A percentile compares a stretch with the other conserved stretches of the same genome.
Conservation (phyloP, 2,329 filamentous ascomycete genomes). For the Diaporthe longicolla region DNA sequence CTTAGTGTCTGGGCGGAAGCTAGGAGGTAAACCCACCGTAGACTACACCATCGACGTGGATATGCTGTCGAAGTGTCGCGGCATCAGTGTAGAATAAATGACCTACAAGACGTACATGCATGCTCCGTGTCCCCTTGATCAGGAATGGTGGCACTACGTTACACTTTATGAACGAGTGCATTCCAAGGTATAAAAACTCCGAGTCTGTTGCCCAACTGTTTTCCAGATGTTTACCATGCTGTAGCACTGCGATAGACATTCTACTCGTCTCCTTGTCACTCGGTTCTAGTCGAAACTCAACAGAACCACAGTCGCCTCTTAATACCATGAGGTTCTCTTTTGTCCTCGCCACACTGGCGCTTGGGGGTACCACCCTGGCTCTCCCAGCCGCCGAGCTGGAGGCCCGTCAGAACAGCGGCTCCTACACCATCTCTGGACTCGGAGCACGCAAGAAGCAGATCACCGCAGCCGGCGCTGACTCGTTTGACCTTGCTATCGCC, state of each 20-base stretch:
- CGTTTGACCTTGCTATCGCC: not conserved
- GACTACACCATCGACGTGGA: slow-evolving; percentile 18
- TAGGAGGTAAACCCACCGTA: slow-evolving; percentile 20
- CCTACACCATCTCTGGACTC: slow-evolving; percentile 15
- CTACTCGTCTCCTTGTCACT: not conserved
- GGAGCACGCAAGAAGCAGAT: slow-evolving; percentile 8
- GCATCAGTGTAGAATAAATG: slow-evolving; percentile 15
- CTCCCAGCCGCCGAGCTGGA: slow-evolving; percentile 15
- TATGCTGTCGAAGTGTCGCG: slow-evolving; percentile 8
- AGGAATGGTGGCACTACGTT: not conserved
- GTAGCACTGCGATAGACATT: not conserved
- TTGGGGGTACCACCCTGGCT: not conserved
- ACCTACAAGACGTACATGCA: not conserved
- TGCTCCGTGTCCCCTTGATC: not conserved
- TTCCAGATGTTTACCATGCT: not conserved
- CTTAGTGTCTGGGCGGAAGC: slow-evolving; percentile 19
- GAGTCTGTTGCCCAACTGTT: not conserved
- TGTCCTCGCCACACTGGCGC: not conserved
- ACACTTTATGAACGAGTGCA: not conserved
- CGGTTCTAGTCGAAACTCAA: not conserved
- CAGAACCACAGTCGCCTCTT: not conserved
- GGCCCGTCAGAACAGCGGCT: slow-evolving; percentile 14
- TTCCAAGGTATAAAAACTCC: not conserved
- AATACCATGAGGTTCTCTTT: not conserved
- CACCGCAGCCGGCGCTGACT: not conserved